Percentiles rank a stretch among this genome's conserved stretches.
Evolutionary conservation across 805 yeast genomes (phyloP).

Genomic region (Starmerella scarabaei): DNA sequence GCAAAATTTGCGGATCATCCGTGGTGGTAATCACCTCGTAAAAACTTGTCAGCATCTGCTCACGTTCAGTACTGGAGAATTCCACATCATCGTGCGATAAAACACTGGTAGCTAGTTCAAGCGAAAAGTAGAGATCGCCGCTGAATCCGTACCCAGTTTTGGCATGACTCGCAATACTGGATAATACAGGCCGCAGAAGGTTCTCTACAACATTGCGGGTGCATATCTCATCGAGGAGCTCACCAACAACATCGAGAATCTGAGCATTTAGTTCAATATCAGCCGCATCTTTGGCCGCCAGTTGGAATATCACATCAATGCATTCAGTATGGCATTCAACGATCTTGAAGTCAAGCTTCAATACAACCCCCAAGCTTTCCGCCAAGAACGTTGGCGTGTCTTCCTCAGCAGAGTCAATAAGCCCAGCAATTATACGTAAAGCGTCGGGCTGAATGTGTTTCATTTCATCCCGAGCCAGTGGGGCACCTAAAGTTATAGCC

Average conservation of each 20-base stretch:
- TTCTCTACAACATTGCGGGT: slow-evolving; percentile 9
- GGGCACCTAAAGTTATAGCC: slow-evolving; percentile 10
- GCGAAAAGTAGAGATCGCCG: slow-evolving; percentile 44
- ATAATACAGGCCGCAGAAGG: slow-evolving; percentile 17
- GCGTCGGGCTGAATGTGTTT: slow-evolving; percentile 22
- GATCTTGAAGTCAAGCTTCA: slow-evolving; percentile 34
- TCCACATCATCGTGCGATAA: slow-evolving; percentile 22
- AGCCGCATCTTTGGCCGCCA: slow-evolving; percentile 61
- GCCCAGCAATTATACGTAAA: slow-evolving; percentile 31
- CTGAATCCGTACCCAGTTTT: slow-evolving; percentile 35
- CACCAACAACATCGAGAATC: slow-evolving; percentile 54
- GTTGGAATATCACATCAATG: slow-evolving; percentile 44
- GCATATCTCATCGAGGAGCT: slow-evolving; percentile 34
- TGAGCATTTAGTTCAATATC: slow-evolving; percentile 58
- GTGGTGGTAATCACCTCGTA: slow-evolving; percentile 37
- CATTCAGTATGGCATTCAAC: slow-evolving; percentile 28
- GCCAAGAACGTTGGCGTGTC: slow-evolving; percentile 65
- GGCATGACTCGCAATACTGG: slow-evolving; percentile 8
- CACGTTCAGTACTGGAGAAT: slow-evolving; percentile 18
- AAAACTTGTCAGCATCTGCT: slow-evolving; percentile 28
- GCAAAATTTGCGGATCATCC: slow-evolving; percentile 65
- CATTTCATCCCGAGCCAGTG: slow-evolving; percentile 17
- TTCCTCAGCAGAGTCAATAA: slow-evolving; percentile 55
- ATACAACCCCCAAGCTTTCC: slow-evolving; percentile 51
- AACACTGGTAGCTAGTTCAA: slow-evolving; percentile 34